Base-by-base conservation (phyloP, 208 protist species). In the Spongospora subterranea region DNA sequence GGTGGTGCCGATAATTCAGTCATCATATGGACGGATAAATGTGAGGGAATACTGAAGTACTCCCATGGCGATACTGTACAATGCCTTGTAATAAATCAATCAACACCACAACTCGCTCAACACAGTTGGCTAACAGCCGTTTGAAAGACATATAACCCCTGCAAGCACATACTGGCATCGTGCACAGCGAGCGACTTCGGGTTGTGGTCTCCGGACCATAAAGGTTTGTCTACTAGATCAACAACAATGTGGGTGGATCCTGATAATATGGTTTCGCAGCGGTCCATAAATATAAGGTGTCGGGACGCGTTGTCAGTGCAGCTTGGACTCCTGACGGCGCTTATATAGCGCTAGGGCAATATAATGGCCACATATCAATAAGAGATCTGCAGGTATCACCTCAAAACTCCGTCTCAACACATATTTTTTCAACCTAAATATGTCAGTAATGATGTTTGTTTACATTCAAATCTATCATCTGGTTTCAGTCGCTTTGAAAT, bases 11-110 rank as follows among this genome's bases (percentile, higher is more conserved):
- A 92, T 88, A 92, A 66, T 43, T 96, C 91, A 0, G 97, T 99
- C 39, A 98, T 99, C 93, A 93, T 99, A 38, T 99, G 97, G 97
- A 97, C 96, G 0, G 95, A 91, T 60, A 97, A 93, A 89, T 77
- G 96, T 46, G 97, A 98, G 89, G 97, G 97, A 54, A 95, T 98
- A 41, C 92, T 99, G 24, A 98, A 97, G 94, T 99, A 97, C 93
- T 95, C 95, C 65, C 98, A 99, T 94, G 97, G 96, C 89, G 96
- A 98, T 64, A 95, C 97, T 0, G 96, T 99, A 88, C 97, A 99
- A 92, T 96, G 95, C 45, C 50, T 99, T 0, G 94, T 82, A 82
- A 35, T 60, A 29, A 6, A 60, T 60, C 50, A 29, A 29, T 60
- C 50, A 60, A n/a, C n/a, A n/a, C n/a, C 24, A 60, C 24, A 60